These are phyloP conservation scores for Trametes sanguinea DNA, from an alignment of 768 basidiomycete species.

Conservation along the genomic window DNA sequence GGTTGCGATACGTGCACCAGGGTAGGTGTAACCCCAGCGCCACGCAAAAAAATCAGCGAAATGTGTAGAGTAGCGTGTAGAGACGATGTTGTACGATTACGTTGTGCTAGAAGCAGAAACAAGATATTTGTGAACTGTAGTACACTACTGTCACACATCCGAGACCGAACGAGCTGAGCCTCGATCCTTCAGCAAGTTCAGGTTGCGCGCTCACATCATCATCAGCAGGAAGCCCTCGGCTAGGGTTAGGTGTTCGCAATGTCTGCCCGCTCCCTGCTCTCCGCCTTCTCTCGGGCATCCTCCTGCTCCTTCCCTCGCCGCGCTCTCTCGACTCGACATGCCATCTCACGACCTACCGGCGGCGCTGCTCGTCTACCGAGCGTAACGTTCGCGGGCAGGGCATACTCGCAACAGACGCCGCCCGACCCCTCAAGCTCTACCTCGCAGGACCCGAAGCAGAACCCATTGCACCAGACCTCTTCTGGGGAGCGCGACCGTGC, in stretches of 20 bases:
- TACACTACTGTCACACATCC: too few relatives aligned
- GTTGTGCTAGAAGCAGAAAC: too few relatives aligned
- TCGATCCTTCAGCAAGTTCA: too few relatives aligned
- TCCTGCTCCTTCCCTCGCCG: slow-evolving; percentile 5
- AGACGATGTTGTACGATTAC: too few relatives aligned
- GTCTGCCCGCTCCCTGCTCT: slow-evolving; percentile 19
- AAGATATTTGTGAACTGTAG: too few relatives aligned
- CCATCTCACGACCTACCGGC: not conserved
- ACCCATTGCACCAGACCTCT: slow-evolving; percentile 19
- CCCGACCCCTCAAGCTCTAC: not conserved
- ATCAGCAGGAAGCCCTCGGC: not conserved
- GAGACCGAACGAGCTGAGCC: too few relatives aligned
- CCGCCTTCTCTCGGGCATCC: slow-evolving; percentile 1
- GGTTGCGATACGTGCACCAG: too few relatives aligned
- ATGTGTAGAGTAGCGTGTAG: too few relatives aligned
- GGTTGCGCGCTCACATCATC: not conserved
- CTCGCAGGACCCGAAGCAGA: slow-evolving; percentile 13
- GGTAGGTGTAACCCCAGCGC: too few relatives aligned
- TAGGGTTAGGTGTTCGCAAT: slow-evolving; percentile 21
- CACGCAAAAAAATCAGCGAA: too few relatives aligned
- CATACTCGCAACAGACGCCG: slow-evolving; percentile 18
- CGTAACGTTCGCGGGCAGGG: not conserved
- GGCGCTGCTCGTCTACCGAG: too few relatives aligned
- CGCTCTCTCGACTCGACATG: not conserved
- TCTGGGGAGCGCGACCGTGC: slow-evolving; percentile 26